A percentile compares a stretch with the other conserved stretches of the same genome.
Conservation (phyloP, 805 yeast species). For the Candida quercuum region DNA sequence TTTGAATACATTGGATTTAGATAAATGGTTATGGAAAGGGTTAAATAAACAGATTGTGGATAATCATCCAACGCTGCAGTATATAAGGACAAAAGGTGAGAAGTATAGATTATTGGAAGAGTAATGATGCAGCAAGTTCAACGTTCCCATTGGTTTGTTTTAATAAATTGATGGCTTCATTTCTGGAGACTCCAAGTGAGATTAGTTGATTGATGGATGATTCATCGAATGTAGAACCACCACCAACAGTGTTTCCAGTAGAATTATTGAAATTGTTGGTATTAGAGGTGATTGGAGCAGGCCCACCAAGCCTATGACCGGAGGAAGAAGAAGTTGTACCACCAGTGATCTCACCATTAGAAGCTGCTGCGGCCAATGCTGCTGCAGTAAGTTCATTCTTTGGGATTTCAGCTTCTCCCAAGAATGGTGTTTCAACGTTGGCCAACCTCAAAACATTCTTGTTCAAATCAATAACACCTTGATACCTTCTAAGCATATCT, state of each 20-base stretch:
- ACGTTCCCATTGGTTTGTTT: conserved; percentile 67
- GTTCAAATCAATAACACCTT: conserved; percentile 72
- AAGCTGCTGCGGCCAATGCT: conserved; percentile 8
- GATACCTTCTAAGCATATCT: conserved; percentile 87
- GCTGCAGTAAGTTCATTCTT: conserved; percentile 18
- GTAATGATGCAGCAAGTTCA: conserved; percentile 78
- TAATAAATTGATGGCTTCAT: conserved; percentile 62
- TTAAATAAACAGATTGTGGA: conserved; percentile 22
- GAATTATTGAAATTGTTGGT: too few species aligned
- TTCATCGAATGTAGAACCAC: conserved; percentile 26
- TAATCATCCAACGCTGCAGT: conserved; percentile 22
- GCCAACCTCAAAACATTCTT: conserved; percentile 63
- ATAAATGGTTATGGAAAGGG: conserved; percentile 30
- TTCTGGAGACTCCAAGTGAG: conserved; percentile 65
- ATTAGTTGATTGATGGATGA: conserved; percentile 41
- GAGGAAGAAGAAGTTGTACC: background rate
- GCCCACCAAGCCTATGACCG: too few species aligned
- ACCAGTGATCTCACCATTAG: background rate
- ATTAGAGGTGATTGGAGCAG: too few species aligned
- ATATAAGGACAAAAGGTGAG: conserved; percentile 4
- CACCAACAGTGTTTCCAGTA: background rate
- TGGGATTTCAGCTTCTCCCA: conserved; percentile 69
- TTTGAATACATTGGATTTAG: conserved; percentile 37
- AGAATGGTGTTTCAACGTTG: conserved; percentile 65
- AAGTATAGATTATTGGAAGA: conserved; percentile 38